Conservation (phyloP, 164 flowering plant species). For the Umbilicus rupestris region DNA sequence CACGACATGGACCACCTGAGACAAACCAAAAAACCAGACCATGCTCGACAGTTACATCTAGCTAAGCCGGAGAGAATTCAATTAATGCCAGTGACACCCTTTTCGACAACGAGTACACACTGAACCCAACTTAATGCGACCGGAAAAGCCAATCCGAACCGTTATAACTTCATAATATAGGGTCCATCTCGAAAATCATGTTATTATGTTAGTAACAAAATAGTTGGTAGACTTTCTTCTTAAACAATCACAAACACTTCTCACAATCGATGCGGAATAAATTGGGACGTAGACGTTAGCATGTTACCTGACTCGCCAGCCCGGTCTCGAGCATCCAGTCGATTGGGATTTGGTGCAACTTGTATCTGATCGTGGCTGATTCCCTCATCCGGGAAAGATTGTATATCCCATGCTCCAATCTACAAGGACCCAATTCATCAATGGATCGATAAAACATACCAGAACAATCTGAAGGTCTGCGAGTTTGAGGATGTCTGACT, state of each 20-base stretch:
- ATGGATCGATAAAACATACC: background rate
- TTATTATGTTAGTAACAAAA: no score
- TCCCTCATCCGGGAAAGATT: conserved; percentile 79
- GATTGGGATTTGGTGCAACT: conserved; percentile 53
- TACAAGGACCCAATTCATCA: conserved; percentile 12
- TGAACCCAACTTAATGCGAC: background rate
- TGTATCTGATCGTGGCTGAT: conserved; percentile 59
- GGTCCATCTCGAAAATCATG: no score
- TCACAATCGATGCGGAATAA: no score
- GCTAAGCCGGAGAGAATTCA: background rate
- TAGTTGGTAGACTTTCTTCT: no score
- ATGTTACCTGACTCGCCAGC: conserved; percentile 61
- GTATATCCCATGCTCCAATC: conserved; percentile 88
- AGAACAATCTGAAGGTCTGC: no score
- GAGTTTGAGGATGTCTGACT: no score
- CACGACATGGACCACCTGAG: background rate
- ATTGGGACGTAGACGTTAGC: no score
- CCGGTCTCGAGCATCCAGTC: conserved; percentile 96
- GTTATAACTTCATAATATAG: no score
- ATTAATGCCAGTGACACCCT: background rate
- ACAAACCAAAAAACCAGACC: background rate
- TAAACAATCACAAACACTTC: no score
- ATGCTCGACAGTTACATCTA: background rate
- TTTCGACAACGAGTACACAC: background rate
- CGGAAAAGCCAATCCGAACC: no score